Percentiles rank a stretch among this genome's conserved stretches.
These are phyloP conservation scores for Macrolepiota albuminosa DNA, from an alignment of 768 basidiomycete species.

Conservation along the genomic window DNA sequence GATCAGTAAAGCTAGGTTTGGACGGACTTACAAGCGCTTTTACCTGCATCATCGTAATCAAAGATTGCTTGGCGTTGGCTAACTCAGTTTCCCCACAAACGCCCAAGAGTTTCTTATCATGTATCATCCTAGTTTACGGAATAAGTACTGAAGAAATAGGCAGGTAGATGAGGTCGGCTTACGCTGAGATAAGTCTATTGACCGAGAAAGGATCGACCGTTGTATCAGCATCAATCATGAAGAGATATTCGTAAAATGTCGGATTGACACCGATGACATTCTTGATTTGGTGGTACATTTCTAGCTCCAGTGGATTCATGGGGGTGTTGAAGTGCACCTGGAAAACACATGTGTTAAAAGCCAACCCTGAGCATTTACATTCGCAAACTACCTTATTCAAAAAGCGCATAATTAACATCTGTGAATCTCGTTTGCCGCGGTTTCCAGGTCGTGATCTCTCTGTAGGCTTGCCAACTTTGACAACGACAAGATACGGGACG, in stretches of 20 bases:
- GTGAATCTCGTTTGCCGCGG: slow-evolving; percentile 96
- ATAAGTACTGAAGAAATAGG: not conserved
- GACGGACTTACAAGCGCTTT: not conserved
- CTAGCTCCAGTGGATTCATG: slow-evolving; percentile 95
- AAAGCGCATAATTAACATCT: slow-evolving; percentile 95
- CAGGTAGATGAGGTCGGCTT: slow-evolving; percentile 28
- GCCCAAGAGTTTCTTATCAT: slow-evolving; percentile 91
- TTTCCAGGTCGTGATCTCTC: slow-evolving; percentile 94
- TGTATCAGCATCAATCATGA: slow-evolving; percentile 94
- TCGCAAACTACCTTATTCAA: slow-evolving; percentile 75
- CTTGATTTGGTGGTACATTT: slow-evolving; percentile 99
- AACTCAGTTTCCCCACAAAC: slow-evolving; percentile 95
- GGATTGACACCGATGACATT: slow-evolving; percentile 99
- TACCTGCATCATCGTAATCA: slow-evolving; percentile 97
- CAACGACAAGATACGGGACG: slow-evolving; percentile 89
- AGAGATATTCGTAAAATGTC: slow-evolving; percentile 94
- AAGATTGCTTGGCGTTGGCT: slow-evolving; percentile 89
- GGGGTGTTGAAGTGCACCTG: slow-evolving; percentile 95
- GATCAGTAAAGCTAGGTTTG: not conserved
- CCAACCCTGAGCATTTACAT: not conserved
- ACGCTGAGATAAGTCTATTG: slow-evolving; percentile 92
- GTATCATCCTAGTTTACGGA: slow-evolving; percentile 73
- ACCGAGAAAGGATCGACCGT: slow-evolving; percentile 84
- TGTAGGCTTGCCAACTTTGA: slow-evolving; percentile 93
- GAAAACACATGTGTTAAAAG: slow-evolving; percentile 3